Evolutionary conservation across 257 asterid genomes (phyloP), one percentile per base, ranked within the genome.

Genomic region (Asclepias syriaca): DNA sequence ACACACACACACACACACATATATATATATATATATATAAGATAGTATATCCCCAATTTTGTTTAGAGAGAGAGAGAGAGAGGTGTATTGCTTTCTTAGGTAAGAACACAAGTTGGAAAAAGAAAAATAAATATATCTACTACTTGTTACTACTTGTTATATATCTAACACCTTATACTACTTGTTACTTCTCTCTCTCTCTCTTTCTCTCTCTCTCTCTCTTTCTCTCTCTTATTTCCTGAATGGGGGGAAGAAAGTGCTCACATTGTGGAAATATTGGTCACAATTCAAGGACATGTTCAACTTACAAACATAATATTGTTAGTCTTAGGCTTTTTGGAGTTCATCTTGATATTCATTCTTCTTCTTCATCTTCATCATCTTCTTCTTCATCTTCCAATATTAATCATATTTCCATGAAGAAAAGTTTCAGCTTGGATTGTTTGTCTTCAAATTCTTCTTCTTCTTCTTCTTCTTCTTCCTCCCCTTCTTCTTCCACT

Each of bases 191-290:
- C 78, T 59, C 74, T 69, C 79, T 80, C 70, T 71, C 63, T 72
- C 15, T 76, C 51, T 74, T 50, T 63, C 77, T n/a, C 78, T 64
- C 71, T 75, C 71, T 45, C 79, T 27, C 77, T 65, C 68, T 64
- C 74, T 24, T 69, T 61, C 58, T 60, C 63, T 68, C 77, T 48
- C 77, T n/a, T 58, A 7, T 65, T 49, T 50, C 50, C 59, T 37
- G 70, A 54, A 92, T 88, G 98, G 95, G 86, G 96, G 95, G 86
- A 16, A 90, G 98, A 43, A 92, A 92, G 81, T 90, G 98, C 84
- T 88, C 97, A 64, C 91, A 87, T 75, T 92, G 98, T 78, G 96
- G 97, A 53, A 87, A 83, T 81, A 81, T 82, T 40, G 98, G 98
- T 56, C 98, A 92, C 81, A 92, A 92, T 81, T 85, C 97, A 76